A percentile compares a stretch with the other conserved stretches of the same genome.
Evolutionary conservation across 441 rosid species (phyloP).

Genomic region (Corymbia citriodora): DNA sequence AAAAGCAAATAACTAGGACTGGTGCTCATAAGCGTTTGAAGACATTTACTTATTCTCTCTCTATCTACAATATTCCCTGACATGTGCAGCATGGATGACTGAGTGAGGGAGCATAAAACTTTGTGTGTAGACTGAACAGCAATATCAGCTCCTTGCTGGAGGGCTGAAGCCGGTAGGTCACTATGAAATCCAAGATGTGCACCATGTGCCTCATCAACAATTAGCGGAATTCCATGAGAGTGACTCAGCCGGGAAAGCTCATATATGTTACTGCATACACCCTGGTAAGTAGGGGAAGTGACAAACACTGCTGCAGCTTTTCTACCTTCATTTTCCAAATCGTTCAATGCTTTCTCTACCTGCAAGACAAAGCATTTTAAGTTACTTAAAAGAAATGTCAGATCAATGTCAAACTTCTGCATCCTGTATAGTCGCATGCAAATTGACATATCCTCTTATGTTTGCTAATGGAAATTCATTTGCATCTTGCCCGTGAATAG

Average conservation of each 20-base stretch:
- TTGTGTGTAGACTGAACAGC: conserved; percentile 62
- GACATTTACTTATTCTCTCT: conserved; percentile 41
- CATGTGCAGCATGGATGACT: conserved; percentile 64
- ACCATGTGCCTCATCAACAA: conserved; percentile 68
- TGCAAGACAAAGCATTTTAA: conserved; percentile 5
- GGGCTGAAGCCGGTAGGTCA: conserved; percentile 44
- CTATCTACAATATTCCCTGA: conserved; percentile 37
- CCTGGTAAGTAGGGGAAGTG: conserved; percentile 64
- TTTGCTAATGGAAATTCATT: neutral
- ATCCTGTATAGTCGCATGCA: neutral
- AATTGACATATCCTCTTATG: neutral
- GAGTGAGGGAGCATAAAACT: conserved; percentile 53
- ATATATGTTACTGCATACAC: conserved; percentile 46
- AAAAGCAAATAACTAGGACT: conserved; percentile 62
- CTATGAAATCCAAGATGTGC: conserved; percentile 62
- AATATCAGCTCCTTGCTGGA: conserved; percentile 53
- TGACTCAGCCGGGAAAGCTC: conserved; percentile 46
- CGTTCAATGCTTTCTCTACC: conserved; percentile 46
- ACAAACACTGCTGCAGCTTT: conserved; percentile 50
- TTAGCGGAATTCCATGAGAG: conserved; percentile 41
- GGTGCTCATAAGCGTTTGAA: conserved; percentile 52
- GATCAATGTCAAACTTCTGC: neutral
- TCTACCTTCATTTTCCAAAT: conserved; percentile 35
- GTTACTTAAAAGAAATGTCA: neutral
- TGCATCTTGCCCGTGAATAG: neutral